A percentile compares a stretch with the other conserved stretches of the same genome.
Evolutionary conservation across 1,284 basidiomycete species (phyloP).

Genomic region (Rhodotorula sp.): DNA sequence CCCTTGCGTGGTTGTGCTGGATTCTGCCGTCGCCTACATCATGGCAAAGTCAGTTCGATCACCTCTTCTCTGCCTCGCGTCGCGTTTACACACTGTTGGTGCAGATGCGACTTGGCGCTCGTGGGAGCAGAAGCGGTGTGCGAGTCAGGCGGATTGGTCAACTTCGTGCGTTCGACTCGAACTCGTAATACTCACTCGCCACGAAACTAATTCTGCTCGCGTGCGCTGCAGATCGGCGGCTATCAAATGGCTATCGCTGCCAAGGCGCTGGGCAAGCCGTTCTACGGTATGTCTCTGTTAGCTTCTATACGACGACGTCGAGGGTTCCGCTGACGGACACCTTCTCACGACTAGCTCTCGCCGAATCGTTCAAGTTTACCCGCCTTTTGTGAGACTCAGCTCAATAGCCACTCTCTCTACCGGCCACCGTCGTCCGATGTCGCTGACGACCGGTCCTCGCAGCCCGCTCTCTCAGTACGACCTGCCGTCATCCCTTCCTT

Average conservation of each 20-base stretch:
- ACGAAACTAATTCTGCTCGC: no score
- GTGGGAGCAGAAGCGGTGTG: slow-evolving; percentile 92
- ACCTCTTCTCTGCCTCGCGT: not conserved
- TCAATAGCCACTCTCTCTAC: no score
- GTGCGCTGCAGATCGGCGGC: slow-evolving; percentile 63
- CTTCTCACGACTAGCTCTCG: slow-evolving; percentile 50
- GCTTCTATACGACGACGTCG: not conserved
- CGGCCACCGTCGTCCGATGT: no score
- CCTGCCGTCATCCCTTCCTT: slow-evolving; percentile 60
- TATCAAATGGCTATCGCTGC: slow-evolving; percentile 97
- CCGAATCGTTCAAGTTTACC: slow-evolving; percentile 81
- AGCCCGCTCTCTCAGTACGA: slow-evolving; percentile 91
- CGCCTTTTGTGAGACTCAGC: slow-evolving; percentile 61
- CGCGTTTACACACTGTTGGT: not conserved
- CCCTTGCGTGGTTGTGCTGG: slow-evolving; percentile 90
- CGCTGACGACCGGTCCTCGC: not conserved
- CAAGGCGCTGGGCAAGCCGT: slow-evolving; percentile 89
- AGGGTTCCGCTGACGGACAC: slow-evolving; percentile 15
- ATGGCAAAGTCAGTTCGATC: slow-evolving; percentile 67
- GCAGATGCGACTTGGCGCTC: slow-evolving; percentile 78
- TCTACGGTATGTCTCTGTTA: slow-evolving; percentile 68
- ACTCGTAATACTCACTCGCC: no score
- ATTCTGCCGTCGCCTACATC: slow-evolving; percentile 93
- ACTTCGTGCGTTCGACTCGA: slow-evolving; percentile 56
- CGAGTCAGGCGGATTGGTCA: slow-evolving; percentile 66